phyloP scores from a whole-genome alignment of 1,284 basidiomycete genomes.

The Porodaedalea pini region DNA sequence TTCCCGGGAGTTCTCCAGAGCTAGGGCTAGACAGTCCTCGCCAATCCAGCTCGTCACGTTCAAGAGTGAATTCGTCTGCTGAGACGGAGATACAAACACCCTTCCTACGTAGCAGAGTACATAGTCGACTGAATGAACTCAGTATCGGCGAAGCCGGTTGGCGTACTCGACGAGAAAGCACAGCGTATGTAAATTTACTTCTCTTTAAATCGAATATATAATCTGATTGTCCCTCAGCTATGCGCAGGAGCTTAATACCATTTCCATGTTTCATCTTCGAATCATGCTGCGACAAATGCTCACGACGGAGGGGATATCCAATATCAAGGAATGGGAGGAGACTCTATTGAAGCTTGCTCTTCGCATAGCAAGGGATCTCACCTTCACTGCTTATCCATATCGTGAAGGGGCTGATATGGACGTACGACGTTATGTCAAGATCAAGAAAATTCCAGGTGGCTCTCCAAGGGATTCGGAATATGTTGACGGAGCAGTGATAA shows the following conservation, averaged over 20 bases:
- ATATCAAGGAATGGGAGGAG: slow-evolving; percentile 82
- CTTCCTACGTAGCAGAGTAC: slow-evolving; percentile 77
- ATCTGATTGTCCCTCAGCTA: slow-evolving; percentile 44
- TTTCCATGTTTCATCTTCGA: slow-evolving; percentile 84
- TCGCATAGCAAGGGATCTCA: slow-evolving; percentile 71
- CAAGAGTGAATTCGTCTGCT: slow-evolving; percentile 62
- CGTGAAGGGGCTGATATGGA: slow-evolving; percentile 91
- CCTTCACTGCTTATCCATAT: slow-evolving; percentile 70
- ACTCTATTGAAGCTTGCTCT: slow-evolving; percentile 77
- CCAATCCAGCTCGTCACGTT: slow-evolving; percentile 44
- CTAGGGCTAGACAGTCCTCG: slow-evolving; percentile 55
- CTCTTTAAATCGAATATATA: neutral
- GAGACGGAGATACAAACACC: slow-evolving; percentile 68
- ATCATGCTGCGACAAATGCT: slow-evolving; percentile 88
- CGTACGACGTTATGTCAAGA: slow-evolving; percentile 93
- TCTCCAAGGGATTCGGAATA: slow-evolving; percentile 91
- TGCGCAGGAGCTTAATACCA: slow-evolving; percentile 76
- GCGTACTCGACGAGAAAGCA: slow-evolving; percentile 77
- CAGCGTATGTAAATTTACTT: slow-evolving; percentile 52
- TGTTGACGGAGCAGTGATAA: slow-evolving; percentile 95
- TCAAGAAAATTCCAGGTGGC: slow-evolving; percentile 98
- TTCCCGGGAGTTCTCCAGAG: slow-evolving; percentile 75
- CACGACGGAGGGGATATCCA: slow-evolving; percentile 71
- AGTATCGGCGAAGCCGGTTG: slow-evolving; percentile 63
- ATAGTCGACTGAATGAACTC: slow-evolving; percentile 65